Evolutionary conservation across 257 asterid genomes (phyloP), one percentile per base, ranked within the genome.

Genomic region (Gynochthodes officinalis): DNA sequence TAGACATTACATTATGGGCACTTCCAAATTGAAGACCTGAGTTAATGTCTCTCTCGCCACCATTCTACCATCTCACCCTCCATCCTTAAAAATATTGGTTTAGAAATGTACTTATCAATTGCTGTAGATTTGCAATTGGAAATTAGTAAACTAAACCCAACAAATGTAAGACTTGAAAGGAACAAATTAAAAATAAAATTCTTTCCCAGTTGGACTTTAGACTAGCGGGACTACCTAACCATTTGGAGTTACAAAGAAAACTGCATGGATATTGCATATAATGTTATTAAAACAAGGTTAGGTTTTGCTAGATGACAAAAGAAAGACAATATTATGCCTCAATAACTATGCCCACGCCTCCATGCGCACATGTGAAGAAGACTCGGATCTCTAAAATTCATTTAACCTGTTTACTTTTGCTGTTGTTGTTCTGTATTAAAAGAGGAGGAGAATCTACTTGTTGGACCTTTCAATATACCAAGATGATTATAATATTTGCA

Each of bases 331-430:
- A 59, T 70, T 71, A 43, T 71, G 79, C 72, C 78, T 78, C 59
- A 67, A 72, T 76, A 62, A 64, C 74, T 67, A 53, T 71, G 79
- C 80, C 82, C 79, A 77, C 48, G 30, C 80, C 73, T 70, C 78
- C 71, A 69, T 62, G 75, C 21, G 58, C 88, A 83, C 86, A 80
- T 85, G 87, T 75, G 73, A 75, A 63, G 68, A 80, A 64, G 64
- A 80, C 75, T 71, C 80, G 63, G 80, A 83, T 73, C 73, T 84
- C 75, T 35, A 67, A 67, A 63, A 62, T 64, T 67, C 32, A 35
- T 63, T 55, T 79, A n/a, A 73, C 75, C 75, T 80, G 80, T 59
- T 65, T 70, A 48, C 67, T 67, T 76, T 78, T 75, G 28, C 60
- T 74, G 35, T 52, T 8, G 27, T 67, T 50, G 40, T 63, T 44